A percentile compares a stretch with the other conserved stretches of the same genome.
phyloP scores from a whole-genome alignment of 805 yeast genomes.

The Barnettozyma wickerhamii region DNA sequence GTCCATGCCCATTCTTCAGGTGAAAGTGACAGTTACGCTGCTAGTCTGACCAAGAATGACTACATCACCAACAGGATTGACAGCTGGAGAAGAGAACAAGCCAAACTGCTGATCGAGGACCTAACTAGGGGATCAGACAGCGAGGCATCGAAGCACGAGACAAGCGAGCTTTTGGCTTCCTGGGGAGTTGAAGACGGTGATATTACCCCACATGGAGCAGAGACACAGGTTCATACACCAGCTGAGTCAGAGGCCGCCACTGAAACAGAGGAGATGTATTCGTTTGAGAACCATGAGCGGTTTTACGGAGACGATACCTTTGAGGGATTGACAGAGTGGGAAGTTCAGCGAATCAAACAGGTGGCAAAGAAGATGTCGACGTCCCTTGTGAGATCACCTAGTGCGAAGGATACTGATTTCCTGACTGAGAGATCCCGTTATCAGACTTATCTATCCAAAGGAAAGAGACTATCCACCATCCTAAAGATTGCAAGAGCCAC shows the following conservation, averaged over 20 bases:
- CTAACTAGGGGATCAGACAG: constrained; percentile 15
- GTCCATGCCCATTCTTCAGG: neutral
- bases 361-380: constrained; percentile 23
- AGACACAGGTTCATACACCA: constrained; percentile 2
- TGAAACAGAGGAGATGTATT: constrained; percentile 4
- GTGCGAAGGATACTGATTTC: neutral
- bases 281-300: constrained; percentile 10
- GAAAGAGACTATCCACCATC: constrained; percentile 20
- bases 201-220: neutral
- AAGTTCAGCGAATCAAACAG: constrained; percentile 21
- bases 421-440: constrained; percentile 7
- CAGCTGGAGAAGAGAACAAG: constrained; percentile 27
- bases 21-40: constrained; percentile 8
- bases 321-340: constrained; percentile 18
- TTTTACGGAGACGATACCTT: constrained; percentile 27
- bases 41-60: constrained; percentile 16
- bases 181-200: constrained; percentile 31
- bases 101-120: constrained; percentile 19
- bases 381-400: constrained; percentile 15
- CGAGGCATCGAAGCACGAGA: constrained; percentile 5
- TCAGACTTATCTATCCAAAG: constrained; percentile 3
- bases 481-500: constrained; percentile 18
- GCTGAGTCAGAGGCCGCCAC: constrained; percentile 2
- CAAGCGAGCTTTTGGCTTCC: constrained; percentile 26
- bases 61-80: constrained; percentile 24